Percentiles rank a stretch among this genome's conserved stretches.
Evolutionary conservation across 306 rosid species (phyloP).

Genomic region (Citrullus colocynthis): DNA sequence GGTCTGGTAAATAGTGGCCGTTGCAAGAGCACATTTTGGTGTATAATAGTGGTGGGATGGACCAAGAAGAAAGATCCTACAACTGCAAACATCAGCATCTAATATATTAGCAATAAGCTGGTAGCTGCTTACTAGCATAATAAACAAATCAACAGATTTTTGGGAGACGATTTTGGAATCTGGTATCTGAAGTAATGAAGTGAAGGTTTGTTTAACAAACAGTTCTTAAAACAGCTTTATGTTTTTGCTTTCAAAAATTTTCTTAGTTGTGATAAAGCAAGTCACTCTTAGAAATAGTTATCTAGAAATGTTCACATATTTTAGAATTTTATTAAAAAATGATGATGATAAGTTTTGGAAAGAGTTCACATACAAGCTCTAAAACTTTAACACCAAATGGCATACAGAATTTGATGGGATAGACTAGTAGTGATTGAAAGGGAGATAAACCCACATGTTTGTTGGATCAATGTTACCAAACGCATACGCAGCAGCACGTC

Average conservation of each 20-base stretch:
- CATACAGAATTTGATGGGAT: neutral
- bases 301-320: neutral
- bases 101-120: conserved; percentile 8
- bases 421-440: neutral
- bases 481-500: conserved; percentile 94
- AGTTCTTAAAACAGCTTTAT: neutral
- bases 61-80: conserved; percentile 87
- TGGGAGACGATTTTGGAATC: neutral
- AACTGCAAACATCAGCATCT: conserved; percentile 32
- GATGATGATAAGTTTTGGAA: neutral
- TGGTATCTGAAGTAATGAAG: neutral
- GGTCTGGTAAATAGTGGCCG: conserved; percentile 80
- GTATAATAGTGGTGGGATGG: conserved; percentile 95
- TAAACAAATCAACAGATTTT: neutral
- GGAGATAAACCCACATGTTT: conserved; percentile 35
- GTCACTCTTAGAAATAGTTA: neutral
- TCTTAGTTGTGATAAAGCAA: neutral
- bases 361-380: neutral
- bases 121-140: neutral
- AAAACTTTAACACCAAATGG: neutral
- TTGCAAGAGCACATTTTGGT: conserved; percentile 82
- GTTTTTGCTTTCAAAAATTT: neutral
- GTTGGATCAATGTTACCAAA: conserved; percentile 94
- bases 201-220: neutral
- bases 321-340: neutral